A percentile compares a stretch with the other conserved stretches of the same genome.
Evolutionary conservation across 805 yeast species (phyloP).

Genomic region (Schizosaccharomyces cryophilus): DNA sequence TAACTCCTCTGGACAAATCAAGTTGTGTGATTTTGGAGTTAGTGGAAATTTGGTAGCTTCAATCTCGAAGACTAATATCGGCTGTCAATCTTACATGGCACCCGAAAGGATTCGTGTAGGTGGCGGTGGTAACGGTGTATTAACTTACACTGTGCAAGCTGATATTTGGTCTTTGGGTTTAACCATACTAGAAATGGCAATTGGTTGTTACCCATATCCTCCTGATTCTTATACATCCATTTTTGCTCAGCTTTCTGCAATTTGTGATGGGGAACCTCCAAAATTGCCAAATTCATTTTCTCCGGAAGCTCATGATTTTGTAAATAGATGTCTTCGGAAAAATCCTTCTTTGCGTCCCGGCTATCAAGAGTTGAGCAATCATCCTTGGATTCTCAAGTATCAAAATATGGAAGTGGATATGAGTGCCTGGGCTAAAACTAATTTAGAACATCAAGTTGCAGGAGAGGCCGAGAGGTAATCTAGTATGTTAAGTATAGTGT

Average conservation of each 20-base stretch:
- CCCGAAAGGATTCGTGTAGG: constrained; percentile 54
- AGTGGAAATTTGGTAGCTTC: constrained; percentile 87
- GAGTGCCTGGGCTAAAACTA: constrained; percentile 16
- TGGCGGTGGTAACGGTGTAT: constrained; percentile 37
- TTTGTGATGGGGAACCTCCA: constrained; percentile 93
- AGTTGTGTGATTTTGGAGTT: constrained; percentile 89
- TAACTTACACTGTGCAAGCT: constrained; percentile 72
- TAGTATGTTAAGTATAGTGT: background rate
- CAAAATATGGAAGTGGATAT: constrained; percentile 18
- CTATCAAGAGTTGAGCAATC: constrained; percentile 46
- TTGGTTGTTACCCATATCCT: constrained; percentile 88
- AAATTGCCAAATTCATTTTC: constrained; percentile 41
- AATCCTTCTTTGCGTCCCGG: constrained; percentile 61
- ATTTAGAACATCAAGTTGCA: background rate
- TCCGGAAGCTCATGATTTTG: constrained; percentile 61
- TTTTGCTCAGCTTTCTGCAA: constrained; percentile 80
- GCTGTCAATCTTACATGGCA: constrained; percentile 97
- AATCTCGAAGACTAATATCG: constrained; percentile 81
- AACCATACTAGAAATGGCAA: constrained; percentile 64
- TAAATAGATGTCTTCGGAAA: constrained; percentile 43
- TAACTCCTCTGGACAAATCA: constrained; percentile 61
- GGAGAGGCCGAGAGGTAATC: background rate
- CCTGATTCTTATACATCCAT: constrained; percentile 78
- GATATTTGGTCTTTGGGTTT: constrained; percentile 91
- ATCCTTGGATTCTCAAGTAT: constrained; percentile 56